A percentile compares a stretch with the other conserved stretches of the same genome.
Conservation (phyloP, 2,329 filamentous ascomycete genomes). For the Sarocladiaceae sp. region DNA sequence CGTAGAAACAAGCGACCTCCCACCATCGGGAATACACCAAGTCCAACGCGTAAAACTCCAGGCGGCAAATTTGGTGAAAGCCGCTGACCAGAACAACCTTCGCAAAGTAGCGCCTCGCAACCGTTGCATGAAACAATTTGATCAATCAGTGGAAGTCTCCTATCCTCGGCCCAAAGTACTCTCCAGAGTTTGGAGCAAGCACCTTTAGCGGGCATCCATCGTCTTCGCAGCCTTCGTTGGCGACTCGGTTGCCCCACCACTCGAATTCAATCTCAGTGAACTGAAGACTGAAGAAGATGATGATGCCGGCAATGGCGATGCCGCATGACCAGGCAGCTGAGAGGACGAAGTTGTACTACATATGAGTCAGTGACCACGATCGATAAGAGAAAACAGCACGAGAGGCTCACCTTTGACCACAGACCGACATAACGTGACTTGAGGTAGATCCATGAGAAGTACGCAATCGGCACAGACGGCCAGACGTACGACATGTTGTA, state of each 20-base stretch:
- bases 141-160: constrained; percentile 25
- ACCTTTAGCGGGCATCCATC: constrained; percentile 30
- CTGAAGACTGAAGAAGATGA: constrained; percentile 48
- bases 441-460: constrained; percentile 45
- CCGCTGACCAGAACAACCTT: not conserved
- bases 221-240: constrained; percentile 35
- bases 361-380: not conserved
- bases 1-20: too few species aligned
- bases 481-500: constrained; percentile 47
- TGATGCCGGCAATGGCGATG: constrained; percentile 43
- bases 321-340: constrained; percentile 44
- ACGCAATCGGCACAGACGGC: constrained; percentile 46
- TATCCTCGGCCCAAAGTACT: constrained; percentile 33
- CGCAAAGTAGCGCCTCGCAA: constrained; percentile 1
- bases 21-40: not conserved
- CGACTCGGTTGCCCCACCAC: constrained; percentile 44
- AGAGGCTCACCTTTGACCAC: constrained; percentile 41
- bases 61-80: not conserved
- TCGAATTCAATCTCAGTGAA: constrained; percentile 34
- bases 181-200: constrained; percentile 23
- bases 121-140: not conserved
- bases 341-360: constrained; percentile 46
- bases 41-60: not conserved
- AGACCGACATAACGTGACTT: constrained; percentile 41
- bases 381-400: not conserved